phyloP scores from a whole-genome alignment of 2,329 filamentous ascomycete genomes.

The Chalara sp. region DNA sequence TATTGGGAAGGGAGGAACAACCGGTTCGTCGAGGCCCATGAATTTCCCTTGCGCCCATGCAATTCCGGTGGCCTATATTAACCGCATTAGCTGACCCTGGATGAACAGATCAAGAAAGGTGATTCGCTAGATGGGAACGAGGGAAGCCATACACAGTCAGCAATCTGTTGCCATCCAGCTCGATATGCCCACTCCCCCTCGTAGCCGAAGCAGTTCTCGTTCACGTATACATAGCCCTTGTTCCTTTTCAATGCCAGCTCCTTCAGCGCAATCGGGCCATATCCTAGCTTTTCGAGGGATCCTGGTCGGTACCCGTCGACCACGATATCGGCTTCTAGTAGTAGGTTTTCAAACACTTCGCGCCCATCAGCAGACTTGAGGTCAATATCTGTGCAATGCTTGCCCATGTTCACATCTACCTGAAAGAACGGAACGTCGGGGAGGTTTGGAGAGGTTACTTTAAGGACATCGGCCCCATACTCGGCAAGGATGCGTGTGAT shows the following conservation, averaged over 20 bases:
- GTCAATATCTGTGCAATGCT: conserved; percentile 58
- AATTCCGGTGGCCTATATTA: conserved; percentile 11
- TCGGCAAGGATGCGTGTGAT: conserved; percentile 67
- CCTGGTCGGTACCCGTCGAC: conserved; percentile 66
- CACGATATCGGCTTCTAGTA: conserved; percentile 57
- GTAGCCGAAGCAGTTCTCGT: conserved; percentile 67
- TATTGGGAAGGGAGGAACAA: conserved; percentile 58
- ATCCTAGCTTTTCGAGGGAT: conserved; percentile 56
- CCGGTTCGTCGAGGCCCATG: conserved; percentile 52
- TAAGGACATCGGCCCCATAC: conserved; percentile 68
- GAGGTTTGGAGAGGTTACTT: conserved; percentile 61
- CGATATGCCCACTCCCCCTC: conserved; percentile 55
- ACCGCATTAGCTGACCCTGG: too few species aligned
- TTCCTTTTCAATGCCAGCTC: conserved; percentile 46
- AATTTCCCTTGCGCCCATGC: conserved; percentile 40
- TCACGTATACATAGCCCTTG: conserved; percentile 60
- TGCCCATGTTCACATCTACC: conserved; percentile 66
- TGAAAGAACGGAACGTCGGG: conserved; percentile 68
- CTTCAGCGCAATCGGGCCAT: conserved; percentile 48
- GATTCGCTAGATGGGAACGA: too few species aligned
- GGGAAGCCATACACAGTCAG: conserved; percentile 35
- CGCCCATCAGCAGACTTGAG: conserved; percentile 50
- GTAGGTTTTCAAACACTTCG: conserved; percentile 48
- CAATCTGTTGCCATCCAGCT: conserved; percentile 67
- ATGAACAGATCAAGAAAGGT: too few species aligned